Base-by-base conservation (phyloP, 2,329 filamentous ascomycete genomes). In the Fusarium equiseti region DNA sequence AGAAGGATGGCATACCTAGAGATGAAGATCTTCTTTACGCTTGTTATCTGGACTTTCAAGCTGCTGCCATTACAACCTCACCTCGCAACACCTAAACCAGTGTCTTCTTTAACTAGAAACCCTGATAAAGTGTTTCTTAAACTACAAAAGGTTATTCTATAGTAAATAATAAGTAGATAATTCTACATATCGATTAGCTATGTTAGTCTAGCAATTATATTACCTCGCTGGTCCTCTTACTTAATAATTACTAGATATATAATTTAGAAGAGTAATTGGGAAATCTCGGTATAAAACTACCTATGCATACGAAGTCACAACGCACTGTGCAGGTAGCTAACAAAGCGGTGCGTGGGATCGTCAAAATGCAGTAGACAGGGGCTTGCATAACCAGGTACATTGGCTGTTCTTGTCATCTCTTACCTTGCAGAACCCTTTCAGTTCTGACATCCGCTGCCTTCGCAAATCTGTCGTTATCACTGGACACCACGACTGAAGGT, bases 11-110 rank as follows among this genome's bases (percentile, higher is more conserved):
- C 74, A 2, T 77, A 77, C 10, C 62, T 79, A 6, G 71, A 78
- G 70, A 63, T 78, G 49, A 72, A 71, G 31, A 70, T 79, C 27
- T 63, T 76, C 6, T 67, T 75, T 29, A 71, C 75, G 6, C 57
- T 79, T 29, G 42, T 79, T 12, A 44, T 76, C 4, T 79, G 78
- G 78, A 66, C 69, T 0, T 77, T 79, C 27, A 71, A 78, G 35
- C 7, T 69, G 26, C 22, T 70, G 7, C 31, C 54, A 1, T 29
- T 69, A 16, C 66, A 55, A 8, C 0, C 12, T 8, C 20, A 45
- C 6, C 4, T 61, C 2, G 54, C 54, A 0, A 53, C 4, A 0
- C 63, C 63, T 0, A 66, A 54, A 1, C 24, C 55, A 3, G 62
- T 66, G 1, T 54, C 62, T 0, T 66, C 62, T 0, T 40, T 66